Evolutionary conservation across 306 rosid species (phyloP).

Genomic region (Cucumis cinereus): DNA sequence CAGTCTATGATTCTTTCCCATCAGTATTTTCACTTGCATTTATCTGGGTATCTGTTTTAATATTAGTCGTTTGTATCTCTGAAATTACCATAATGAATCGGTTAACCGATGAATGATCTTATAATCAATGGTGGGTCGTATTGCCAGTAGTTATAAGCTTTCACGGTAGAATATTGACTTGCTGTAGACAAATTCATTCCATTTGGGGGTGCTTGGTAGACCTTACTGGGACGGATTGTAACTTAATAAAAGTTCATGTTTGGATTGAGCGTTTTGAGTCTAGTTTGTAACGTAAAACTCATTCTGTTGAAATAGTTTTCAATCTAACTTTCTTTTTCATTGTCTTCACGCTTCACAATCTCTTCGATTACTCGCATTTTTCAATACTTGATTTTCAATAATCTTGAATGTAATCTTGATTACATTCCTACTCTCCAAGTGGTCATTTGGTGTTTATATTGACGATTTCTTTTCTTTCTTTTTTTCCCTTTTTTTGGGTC

Average conservation of each 20-base stretch:
- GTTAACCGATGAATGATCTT: background rate
- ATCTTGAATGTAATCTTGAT: no score
- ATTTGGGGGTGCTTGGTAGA: no score
- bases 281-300: no score
- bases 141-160: background rate
- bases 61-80: background rate
- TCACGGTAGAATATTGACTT: background rate
- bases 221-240: no score
- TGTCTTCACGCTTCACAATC: no score
- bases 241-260: no score
- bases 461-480: background rate
- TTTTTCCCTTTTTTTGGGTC: background rate
- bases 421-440: no score
- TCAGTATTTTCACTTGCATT: background rate
- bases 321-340: no score
- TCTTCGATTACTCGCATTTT: no score
- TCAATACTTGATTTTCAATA: no score
- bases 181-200: background rate
- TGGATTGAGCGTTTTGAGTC: no score
- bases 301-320: no score
- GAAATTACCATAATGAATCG: background rate
- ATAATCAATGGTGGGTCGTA: background rate
- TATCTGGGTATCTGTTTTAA: background rate
- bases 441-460: background rate
- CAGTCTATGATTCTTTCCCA: background rate